A percentile compares a stretch with the other conserved stretches of the same genome.
phyloP scores from a whole-genome alignment of 2,329 filamentous ascomycete genomes.

The Epichloe typhina region DNA sequence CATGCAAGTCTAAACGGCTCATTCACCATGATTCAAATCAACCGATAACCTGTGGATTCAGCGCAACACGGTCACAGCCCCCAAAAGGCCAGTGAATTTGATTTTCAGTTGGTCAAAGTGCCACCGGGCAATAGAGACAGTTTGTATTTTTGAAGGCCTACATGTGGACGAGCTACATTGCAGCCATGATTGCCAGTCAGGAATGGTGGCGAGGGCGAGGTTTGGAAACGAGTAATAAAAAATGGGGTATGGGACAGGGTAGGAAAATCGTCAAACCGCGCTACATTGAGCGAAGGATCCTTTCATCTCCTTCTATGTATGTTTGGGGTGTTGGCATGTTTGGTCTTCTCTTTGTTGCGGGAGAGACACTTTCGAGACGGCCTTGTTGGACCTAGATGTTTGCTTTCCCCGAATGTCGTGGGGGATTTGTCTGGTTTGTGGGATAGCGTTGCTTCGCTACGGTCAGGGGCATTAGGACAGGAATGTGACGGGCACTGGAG shows the following conservation, averaged over 20 bases:
- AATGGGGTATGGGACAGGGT: background rate
- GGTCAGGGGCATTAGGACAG: background rate
- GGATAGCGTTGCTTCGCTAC: background rate
- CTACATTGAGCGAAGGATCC: background rate
- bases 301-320: background rate
- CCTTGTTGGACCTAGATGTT: slow-evolving; percentile 4
- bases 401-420: background rate
- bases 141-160: background rate
- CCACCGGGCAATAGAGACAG: background rate
- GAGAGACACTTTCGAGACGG: background rate
- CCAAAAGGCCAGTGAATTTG: background rate
- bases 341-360: background rate
- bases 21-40: background rate
- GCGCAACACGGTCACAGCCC: background rate
- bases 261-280: background rate
- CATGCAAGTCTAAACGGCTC: background rate
- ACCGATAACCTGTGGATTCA: background rate
- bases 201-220: background rate
- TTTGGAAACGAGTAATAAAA: background rate
- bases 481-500: background rate
- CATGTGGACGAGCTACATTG: background rate
- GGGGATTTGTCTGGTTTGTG: background rate
- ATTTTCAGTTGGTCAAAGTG: background rate
- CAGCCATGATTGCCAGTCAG: background rate
- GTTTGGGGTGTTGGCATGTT: background rate